Evolutionary conservation across 805 yeast species (phyloP).

Genomic region (Scheffersomyces ergatensis): DNA sequence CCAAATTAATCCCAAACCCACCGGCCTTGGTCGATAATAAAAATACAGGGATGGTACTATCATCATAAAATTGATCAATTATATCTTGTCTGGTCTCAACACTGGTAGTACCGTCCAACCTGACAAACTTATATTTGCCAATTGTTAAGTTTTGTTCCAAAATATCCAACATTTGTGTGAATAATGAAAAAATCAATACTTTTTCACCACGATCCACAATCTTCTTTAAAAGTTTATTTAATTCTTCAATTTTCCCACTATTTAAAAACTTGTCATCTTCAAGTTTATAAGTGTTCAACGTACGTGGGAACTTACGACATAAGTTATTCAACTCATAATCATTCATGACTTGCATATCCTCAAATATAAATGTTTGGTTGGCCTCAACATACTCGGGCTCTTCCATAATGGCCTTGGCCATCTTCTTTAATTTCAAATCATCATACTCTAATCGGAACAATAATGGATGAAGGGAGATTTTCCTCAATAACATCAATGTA

Average conservation of each 20-base stretch:
- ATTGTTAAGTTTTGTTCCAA: constrained; percentile 71
- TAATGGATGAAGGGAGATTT: constrained; percentile 91
- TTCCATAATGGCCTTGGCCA: constrained; percentile 77
- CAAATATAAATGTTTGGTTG: constrained; percentile 71
- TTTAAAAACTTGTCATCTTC: constrained; percentile 54
- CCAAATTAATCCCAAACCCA: constrained; percentile 96
- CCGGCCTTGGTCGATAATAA: constrained; percentile 94
- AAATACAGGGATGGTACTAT: constrained; percentile 78
- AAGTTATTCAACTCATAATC: constrained; percentile 82
- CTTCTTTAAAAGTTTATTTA: constrained; percentile 56
- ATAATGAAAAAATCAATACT: constrained; percentile 81
- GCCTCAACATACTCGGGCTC: constrained; percentile 83
- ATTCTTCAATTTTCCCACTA: constrained; percentile 70
- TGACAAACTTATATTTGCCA: constrained; percentile 64
- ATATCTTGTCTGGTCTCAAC: constrained; percentile 91
- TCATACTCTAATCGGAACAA: constrained; percentile 67
- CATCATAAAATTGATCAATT: constrained; percentile 86
- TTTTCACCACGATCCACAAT: constrained; percentile 61
- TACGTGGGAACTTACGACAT: constrained; percentile 69
- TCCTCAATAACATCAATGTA: constrained; percentile 82
- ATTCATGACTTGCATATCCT: constrained; percentile 94
- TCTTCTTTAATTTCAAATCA: constrained; percentile 52
- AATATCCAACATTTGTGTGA: constrained; percentile 89
- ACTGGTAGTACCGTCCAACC: constrained; percentile 91
- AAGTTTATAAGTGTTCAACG: constrained; percentile 53